Evolutionary conservation across 169 alveolate genomes (phyloP), one percentile per base, ranked within the genome.

Genomic region (Eimeria sp.): DNA sequence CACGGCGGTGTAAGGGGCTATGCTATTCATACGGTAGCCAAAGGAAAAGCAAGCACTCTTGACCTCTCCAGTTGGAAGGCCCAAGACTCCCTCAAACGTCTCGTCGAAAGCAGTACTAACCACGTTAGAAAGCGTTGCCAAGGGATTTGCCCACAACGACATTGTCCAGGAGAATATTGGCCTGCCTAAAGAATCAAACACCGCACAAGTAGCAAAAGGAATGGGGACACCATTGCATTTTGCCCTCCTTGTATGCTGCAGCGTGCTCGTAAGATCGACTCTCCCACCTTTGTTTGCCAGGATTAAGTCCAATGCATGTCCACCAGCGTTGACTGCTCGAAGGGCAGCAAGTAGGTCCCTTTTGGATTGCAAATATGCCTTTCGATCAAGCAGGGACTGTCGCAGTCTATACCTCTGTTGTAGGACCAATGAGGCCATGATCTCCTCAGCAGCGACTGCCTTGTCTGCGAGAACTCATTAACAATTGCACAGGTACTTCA

Each of bases 91-190:
- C 25, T 57, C 76, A 25, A 93, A 49, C 16, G 91, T 54, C 61
- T 83, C 90, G 30, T 93, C 65, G 65, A 93, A 83, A 11, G 96
- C 92, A 80, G 45, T 65, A n/a, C 43, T 57, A 65, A 93, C 93
- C 34, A 93, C 96, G 78, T 93, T 80, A 5, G 80, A 80, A 49
- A 93, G 93, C 47, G 96, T 93, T 76, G 96, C 87, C 51, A 93
- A 22, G 13, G 96, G 96, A 25, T 92, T 92, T 76, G 16, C 30
- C 70, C 86, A 58, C 57, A 93, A 30, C 4, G 96, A 93, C 63
- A 34, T 75, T 20, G 51, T 14, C 96, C 96, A 93, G 30, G 96
- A 34, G 45, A 93, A 93, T 10, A 93, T 47, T 58, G 73, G 80
- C 25, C 67, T 57, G 65, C 89, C 96, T 93, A 83, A 25, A 43